phyloP scores from a whole-genome alignment of 208 protist genomes.

The Giardia muris region DNA sequence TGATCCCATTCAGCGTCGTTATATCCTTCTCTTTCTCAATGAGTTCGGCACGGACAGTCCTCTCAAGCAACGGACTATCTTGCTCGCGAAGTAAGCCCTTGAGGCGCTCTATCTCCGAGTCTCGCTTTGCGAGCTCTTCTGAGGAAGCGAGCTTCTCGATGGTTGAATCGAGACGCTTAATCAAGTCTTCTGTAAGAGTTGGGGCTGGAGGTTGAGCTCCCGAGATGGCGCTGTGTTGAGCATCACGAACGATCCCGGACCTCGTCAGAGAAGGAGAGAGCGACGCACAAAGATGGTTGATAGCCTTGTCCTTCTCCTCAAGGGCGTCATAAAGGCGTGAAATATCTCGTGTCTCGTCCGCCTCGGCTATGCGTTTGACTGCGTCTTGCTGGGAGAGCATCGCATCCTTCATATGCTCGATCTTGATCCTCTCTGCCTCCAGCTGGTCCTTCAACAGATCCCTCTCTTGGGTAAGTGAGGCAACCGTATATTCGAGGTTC shows the following conservation, averaged over 20 bases:
- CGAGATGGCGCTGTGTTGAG: too few species aligned
- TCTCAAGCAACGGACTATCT: not conserved
- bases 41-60: not conserved
- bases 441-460: not conserved
- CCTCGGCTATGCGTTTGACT: not conserved
- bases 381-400: not conserved
- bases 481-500: not conserved
- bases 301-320: not conserved
- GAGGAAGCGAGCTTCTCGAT: not conserved
- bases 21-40: not conserved
- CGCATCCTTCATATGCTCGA: not conserved
- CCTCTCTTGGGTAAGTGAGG: not conserved
- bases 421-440: not conserved
- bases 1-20: not conserved
- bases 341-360: not conserved
- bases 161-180: not conserved
- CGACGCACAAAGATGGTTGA: not conserved
- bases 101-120: not conserved
- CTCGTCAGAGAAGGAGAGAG: not conserved
- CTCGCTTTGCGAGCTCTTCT: not conserved
- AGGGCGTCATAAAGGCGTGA: not conserved
- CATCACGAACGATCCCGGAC: too few species aligned
- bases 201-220: too few species aligned
- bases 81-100: not conserved
- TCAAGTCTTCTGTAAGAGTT: not conserved